Evolutionary conservation across 2,329 filamentous ascomycete genomes (phyloP).

Genomic region (Fusarium sp.): DNA sequence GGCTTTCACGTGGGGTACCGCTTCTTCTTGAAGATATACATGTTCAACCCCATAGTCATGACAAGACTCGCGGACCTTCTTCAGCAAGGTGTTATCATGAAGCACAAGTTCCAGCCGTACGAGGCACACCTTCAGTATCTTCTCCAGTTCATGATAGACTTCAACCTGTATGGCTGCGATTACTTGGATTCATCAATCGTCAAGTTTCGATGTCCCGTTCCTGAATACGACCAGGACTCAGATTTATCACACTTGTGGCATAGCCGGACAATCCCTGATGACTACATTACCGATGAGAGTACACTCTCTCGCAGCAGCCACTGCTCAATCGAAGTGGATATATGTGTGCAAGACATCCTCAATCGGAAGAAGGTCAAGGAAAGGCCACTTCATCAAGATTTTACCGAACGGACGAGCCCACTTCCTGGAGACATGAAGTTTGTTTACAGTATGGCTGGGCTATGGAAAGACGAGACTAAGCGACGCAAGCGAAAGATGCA

Average conservation of each 20-base stretch:
- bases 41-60: conserved; percentile 88
- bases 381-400: conserved; percentile 86
- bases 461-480: conserved; percentile 91
- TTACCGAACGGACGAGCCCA: conserved; percentile 76
- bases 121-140: conserved; percentile 94
- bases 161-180: conserved; percentile 94
- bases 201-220: conserved; percentile 80
- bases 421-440: conserved; percentile 77
- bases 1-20: conserved; percentile 93
- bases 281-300: conserved; percentile 63
- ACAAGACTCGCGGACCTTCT: conserved; percentile 88
- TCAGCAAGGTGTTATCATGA: conserved; percentile 88
- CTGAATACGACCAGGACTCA: conserved; percentile 70
- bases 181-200: conserved; percentile 80
- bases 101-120: conserved; percentile 85
- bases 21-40: conserved; percentile 93
- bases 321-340: conserved; percentile 89
- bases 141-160: conserved; percentile 98
- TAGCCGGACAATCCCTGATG: conserved; percentile 72
- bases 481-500: conserved; percentile 79
- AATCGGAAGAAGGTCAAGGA: conserved; percentile 82
- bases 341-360: conserved; percentile 86
- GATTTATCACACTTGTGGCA: conserved; percentile 80
- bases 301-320: conserved; percentile 82
- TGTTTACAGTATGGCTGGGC: conserved; percentile 90